Base-by-base conservation (phyloP, 768 basidiomycete genomes). In the Infundibulicybe gibba region DNA sequence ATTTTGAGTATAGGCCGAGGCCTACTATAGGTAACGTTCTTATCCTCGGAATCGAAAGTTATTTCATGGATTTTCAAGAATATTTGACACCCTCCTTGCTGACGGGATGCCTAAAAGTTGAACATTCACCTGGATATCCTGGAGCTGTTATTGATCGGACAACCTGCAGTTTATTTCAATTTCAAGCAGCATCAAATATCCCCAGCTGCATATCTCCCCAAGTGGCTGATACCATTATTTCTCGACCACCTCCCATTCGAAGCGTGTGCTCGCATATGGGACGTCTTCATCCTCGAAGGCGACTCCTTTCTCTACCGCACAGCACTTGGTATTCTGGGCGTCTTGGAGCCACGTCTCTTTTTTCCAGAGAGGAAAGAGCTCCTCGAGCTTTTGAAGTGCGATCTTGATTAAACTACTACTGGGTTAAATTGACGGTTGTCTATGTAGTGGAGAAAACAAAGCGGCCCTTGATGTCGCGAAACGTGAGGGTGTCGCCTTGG, bases 41-140 rank as follows among this genome's bases (percentile, higher is more conserved):
- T 32, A 17, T 52, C 14, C 16, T 37, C 14, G 15, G 45, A 31
- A 10, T n/a, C 49, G 4, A 48, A 15, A 40, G 12, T 11, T 32
- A 34, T 39, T 46, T 50, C 25, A 41, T 40, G 12, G 41, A 15
- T 37, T 25, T 38, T 41, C 56, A 56, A 93, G 90, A 56, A 93
- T 94, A 58, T 95, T 95, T 53, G 93, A 94, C 60, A 94, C 93
- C 1, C 63, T 94, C 17, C 74, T 94, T 25, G 93, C 93, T 14
- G 93, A 95, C 62, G 83, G 85, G 21, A 93, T 95, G 91, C 93
- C 93, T 1, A 93, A 93, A 67, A 85, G 91, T 94, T 60, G 81
- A 31, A 17, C 13, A n/a, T 40, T 38, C 14, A 19, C 48, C 34
- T 41, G 35, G 10, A 12, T 34, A 32, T 32, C 11, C 15, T 42